Percentiles rank a stretch among this genome's conserved stretches.
Evolutionary conservation across 2,329 filamentous ascomycete genomes (phyloP).

Genomic region (Pyrenochaeta sp.): DNA sequence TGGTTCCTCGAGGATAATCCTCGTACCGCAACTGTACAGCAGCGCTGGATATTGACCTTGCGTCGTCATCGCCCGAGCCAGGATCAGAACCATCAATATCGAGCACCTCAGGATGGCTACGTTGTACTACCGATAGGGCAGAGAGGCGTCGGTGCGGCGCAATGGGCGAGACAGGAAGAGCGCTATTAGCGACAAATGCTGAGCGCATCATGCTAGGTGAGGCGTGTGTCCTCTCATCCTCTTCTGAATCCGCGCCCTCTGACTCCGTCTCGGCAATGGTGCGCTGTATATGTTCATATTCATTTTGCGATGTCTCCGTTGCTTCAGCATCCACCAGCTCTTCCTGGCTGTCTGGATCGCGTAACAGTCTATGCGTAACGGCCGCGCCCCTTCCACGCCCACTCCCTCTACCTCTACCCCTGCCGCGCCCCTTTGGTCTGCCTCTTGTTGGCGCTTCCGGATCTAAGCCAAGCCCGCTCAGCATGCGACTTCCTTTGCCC

Average conservation of each 20-base stretch:
- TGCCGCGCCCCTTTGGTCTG: conserved; percentile 18
- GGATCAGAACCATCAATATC: conserved; percentile 13
- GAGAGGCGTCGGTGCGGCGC: conserved; percentile 9
- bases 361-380: not conserved
- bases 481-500: conserved; percentile 19
- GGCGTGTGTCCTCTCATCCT: conserved; percentile 2
- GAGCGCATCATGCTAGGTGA: conserved; percentile 38
- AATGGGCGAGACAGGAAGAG: conserved; percentile 33
- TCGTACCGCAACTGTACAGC: conserved; percentile 20
- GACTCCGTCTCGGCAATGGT: conserved; percentile 21
- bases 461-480: conserved; percentile 16
- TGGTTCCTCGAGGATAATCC: not conserved
- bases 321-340: conserved; percentile 5
- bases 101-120: conserved; percentile 8
- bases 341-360: conserved; percentile 5
- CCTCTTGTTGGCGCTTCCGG: conserved; percentile 13
- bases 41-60: conserved; percentile 20
- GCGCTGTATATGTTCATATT: conserved; percentile 11
- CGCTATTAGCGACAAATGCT: conserved; percentile 44
- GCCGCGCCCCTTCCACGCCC: conserved; percentile 12
- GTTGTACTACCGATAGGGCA: conserved; percentile 4
- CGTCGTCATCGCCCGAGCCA: conserved; percentile 4
- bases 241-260: conserved; percentile 15
- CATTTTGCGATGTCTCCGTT: not conserved
- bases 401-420: conserved; percentile 28